phyloP scores from a whole-genome alignment of 768 basidiomycete species.

The Macrolepiota dolichaula region DNA sequence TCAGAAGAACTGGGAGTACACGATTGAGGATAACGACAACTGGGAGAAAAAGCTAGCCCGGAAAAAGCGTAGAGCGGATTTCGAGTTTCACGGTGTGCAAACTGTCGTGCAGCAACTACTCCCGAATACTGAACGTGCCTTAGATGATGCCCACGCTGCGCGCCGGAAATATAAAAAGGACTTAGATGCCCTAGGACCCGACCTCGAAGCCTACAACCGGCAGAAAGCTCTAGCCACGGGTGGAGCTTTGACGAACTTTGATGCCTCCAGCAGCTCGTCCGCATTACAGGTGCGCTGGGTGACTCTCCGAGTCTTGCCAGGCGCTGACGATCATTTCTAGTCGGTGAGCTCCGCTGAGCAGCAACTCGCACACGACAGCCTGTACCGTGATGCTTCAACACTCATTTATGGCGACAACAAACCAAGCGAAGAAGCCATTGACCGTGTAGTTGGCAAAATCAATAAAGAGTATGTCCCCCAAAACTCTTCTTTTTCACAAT shows the following conservation, averaged over 20 bases:
- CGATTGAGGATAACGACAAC: constrained; percentile 90
- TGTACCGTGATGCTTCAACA: constrained; percentile 93
- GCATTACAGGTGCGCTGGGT: constrained; percentile 29
- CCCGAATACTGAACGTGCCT: not conserved
- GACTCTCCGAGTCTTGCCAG: not conserved
- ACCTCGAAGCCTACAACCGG: constrained; percentile 80
- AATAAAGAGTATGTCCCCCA: constrained; percentile 78
- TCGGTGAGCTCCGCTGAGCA: constrained; percentile 36
- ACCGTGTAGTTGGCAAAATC: constrained; percentile 86
- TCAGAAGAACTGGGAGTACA: constrained; percentile 93
- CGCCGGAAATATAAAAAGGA: constrained; percentile 91
- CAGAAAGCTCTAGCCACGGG: constrained; percentile 88
- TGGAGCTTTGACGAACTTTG: constrained; percentile 64
- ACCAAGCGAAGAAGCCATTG: constrained; percentile 93
- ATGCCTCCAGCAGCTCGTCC: constrained; percentile 38
- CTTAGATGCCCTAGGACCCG: constrained; percentile 82
- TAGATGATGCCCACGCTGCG: constrained; percentile 90
- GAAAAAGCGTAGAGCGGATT: constrained; percentile 84
- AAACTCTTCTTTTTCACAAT: not conserved
- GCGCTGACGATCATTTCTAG: constrained; percentile 26
- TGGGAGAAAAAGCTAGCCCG: constrained; percentile 91
- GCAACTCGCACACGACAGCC: constrained; percentile 67
- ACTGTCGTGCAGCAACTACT: not conserved
- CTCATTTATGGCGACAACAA: constrained; percentile 94
- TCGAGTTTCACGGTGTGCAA: constrained; percentile 83